These are phyloP conservation scores for Penicillium silybi DNA, from an alignment of 495 filamentous ascomycete species.

Conservation along the genomic window DNA sequence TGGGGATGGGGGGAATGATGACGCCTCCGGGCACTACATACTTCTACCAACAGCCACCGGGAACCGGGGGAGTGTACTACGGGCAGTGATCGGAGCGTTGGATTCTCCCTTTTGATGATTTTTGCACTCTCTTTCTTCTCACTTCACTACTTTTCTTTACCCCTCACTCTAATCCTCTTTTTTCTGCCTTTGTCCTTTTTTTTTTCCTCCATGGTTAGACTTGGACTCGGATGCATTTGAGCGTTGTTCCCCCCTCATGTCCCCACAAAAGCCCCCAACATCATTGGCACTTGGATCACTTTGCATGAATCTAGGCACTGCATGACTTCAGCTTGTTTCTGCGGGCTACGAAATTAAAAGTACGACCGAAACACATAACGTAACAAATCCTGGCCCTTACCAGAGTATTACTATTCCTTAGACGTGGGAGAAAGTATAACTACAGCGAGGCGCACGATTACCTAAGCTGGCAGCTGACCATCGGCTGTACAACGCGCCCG, in stretches of 20 bases:
- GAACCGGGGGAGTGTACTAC: conserved; percentile 53
- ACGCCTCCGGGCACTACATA: conserved; percentile 66
- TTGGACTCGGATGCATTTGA: conserved; percentile 39
- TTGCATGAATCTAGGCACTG: conserved; percentile 18
- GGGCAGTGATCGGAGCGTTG: conserved; percentile 46
- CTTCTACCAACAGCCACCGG: conserved; percentile 63
- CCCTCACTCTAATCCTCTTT: conserved; percentile 9
- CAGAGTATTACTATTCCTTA: neutral
- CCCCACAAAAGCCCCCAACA: conserved; percentile 14
- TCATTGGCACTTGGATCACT: conserved; percentile 1
- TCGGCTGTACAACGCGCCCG: neutral
- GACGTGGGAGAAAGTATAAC: neutral
- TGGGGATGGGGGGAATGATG: conserved; percentile 79
- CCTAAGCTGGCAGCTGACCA: conserved; percentile 5
- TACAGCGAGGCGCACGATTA: neutral
- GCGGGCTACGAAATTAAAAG: conserved; percentile 19
- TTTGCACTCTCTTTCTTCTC: conserved; percentile 7
- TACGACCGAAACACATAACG: conserved; percentile 1
- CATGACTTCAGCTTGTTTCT: conserved; percentile 19
- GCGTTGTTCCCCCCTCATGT: conserved; percentile 29
- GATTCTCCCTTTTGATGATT: neutral
- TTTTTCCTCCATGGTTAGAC: conserved; percentile 18
- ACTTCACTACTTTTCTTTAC: conserved; percentile 9
- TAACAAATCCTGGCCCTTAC: neutral
- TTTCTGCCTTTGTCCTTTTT: conserved; percentile 5